Base-by-base conservation (phyloP, 139 green algal species). In the Chlorella sp. region DNA sequence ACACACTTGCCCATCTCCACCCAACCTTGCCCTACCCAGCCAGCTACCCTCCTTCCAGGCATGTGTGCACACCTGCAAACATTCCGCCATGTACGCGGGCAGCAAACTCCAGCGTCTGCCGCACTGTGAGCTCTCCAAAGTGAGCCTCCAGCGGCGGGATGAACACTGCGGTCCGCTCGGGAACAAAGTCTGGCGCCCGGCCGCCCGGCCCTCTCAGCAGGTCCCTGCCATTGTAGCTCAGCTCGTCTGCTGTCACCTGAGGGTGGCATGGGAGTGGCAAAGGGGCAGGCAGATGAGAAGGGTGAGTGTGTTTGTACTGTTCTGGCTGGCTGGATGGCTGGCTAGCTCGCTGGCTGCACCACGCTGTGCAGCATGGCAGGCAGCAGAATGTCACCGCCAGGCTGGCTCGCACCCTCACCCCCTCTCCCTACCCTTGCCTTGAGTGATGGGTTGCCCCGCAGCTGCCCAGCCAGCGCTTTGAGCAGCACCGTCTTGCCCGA, bases 191-290 rank as follows among this genome's bases (percentile, higher is more conserved):
- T 36, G 89, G 41, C 11, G 90, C 39, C 39, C 38, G 72, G 26
- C 36, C 32, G 47, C 36, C 32, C 47, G 36, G 30, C 34, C 21
- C 32, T 47, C 32, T 1, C 86, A n/a, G 17, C 44, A 55, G 44
- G 44, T 11, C 11, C 11, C 44, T 7, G 7, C 92, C 92, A 65
- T 94, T 95, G 86, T 95, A 95, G 25, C 81, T 93, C n/a, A 95
- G 79, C 26, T 87, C 69, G 32, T 63, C 64, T 7, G 38, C 62
- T 7, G 55, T 70, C 18, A 85, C 32, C 64, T 84, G 78, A 18
- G 26, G n/a, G 41, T 28, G 11, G 7, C n/a, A n/a, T n/a, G 47
- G n/a, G 25, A 39, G 28, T n/a, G 56, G 28, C n/a, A 32, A 55
- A 12, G 55, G 21, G 23, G 12, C 11, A 32, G 51, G 69, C 34